Base-by-base conservation (phyloP, 495 filamentous ascomycete genomes). In the Penicillium turbatum region DNA sequence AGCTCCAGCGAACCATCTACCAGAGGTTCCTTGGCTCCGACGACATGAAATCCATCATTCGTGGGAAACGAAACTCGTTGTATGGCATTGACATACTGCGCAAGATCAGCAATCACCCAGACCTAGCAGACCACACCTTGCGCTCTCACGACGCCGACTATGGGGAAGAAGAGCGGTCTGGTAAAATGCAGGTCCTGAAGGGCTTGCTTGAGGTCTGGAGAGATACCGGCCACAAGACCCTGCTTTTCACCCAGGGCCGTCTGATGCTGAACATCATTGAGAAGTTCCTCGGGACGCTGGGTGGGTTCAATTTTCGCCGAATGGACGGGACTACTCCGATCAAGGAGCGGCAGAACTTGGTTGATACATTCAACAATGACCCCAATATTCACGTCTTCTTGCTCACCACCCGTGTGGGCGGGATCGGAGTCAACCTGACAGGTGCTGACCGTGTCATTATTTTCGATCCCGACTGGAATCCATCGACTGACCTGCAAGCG, bases 401-500 rank as follows among this genome's bases (percentile, higher is more conserved):
- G 19, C 77, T 97, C 10, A 97, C 93, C 0, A 97, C 93, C 5
- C 92, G 90, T 64, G 95, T 97, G 26, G 93, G 93, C 30, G 93
- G 93, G 0, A 79, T 98, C 31, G 93, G 93, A 5, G 82, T 96
- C 41, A 98, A 98, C 60, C 73, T 98, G 12, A 97, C 93, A 7
- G 92, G 93, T 5, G 93, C 93, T 1, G 88, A 95, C 68, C 86
- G 93, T 21, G 90, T 98, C 49, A 95, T 98, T 64, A 96, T 98
- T 49, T 98, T 88, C 57, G 93, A 98, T 63, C 93, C 93, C 0
- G 92, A 98, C 66, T 98, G 93, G 93, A 97, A 98, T 67, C 90
- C 90, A 9, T 93, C 89, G 2, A 96, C 89, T 1, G 91, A 97
- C 61, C 74, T 92, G 26, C 92, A 98, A 65, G 93, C 93, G 5